Evolutionary conservation across 179 eudicot species (phyloP).

Genomic region (Pouteria campechiana): DNA sequence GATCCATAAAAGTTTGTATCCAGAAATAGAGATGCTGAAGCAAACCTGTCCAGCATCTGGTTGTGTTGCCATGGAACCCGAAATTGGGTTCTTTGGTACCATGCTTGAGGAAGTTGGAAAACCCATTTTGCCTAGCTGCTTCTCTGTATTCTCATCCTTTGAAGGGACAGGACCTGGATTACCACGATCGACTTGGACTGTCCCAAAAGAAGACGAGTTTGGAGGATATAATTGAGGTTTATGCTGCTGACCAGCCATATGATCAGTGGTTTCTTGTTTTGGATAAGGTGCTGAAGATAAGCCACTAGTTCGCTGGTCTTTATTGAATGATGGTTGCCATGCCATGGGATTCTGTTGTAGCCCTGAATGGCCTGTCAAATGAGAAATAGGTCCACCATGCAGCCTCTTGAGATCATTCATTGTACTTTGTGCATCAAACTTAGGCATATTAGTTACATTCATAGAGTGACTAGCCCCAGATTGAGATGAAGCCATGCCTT

Average conservation of each 20-base stretch:
- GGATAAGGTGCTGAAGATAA: constrained; percentile 33
- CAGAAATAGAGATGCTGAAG: no score
- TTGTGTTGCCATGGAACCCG: constrained; percentile 21
- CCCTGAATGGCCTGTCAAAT: constrained; percentile 13
- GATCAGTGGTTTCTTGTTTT: constrained; percentile 63
- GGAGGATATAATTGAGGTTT: constrained; percentile 29
- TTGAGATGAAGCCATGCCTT: constrained; percentile 32
- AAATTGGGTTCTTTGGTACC: constrained; percentile 20
- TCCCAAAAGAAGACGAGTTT: constrained; percentile 24
- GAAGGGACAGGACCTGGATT: constrained; percentile 25
- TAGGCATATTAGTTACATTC: constrained; percentile 22
- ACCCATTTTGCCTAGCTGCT: constrained; percentile 40
- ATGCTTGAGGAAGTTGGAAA: constrained; percentile 26
- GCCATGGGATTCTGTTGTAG: constrained; percentile 34
- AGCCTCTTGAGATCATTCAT: constrained; percentile 33
- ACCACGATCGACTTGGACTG: constrained; percentile 37
- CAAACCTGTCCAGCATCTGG: no score
- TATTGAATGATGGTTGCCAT: constrained; percentile 36
- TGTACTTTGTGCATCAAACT: constrained; percentile 37
- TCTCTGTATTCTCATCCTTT: constrained; percentile 45
- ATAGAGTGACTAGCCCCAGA: constrained; percentile 37
- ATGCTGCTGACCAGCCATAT: no score
- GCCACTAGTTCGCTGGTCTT: constrained; percentile 40
- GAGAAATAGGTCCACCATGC: constrained; percentile 29
- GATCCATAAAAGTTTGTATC: no score